Evolutionary conservation across 2,329 filamentous ascomycete genomes (phyloP), one percentile per base, ranked within the genome.

Genomic region (Penicillium expansum): DNA sequence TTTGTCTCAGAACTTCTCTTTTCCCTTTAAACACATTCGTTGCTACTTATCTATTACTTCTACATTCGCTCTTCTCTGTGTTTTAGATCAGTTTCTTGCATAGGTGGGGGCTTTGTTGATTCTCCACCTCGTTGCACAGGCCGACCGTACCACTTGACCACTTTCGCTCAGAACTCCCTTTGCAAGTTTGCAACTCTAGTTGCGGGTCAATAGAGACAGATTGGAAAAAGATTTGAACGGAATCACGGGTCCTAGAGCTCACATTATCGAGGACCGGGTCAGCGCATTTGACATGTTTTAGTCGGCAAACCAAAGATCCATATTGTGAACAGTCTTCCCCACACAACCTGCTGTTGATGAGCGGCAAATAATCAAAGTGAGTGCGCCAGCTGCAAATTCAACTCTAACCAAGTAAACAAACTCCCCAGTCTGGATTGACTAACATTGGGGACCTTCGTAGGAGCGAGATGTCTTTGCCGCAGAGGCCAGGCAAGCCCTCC

Each of bases 401-500:
- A 27, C 32, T 6, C 9, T 35, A 33, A 33, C 7, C 14, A n/a
- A n/a, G 9, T 10, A 14, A 20, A 10, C 22, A 43, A 43, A 27
- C 22, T 16, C 1, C 14, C 4, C 4, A 33, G 18, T 22, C 11
- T 6, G 5, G 20, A 30, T 32, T 39, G 7, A 10, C 44, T 52
- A 3, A 44, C 35, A 24, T 37, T 32, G 33, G 45, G 11, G 5
- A 37, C 44, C n/a, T 27, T 4, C 11, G 16, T 49, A 66, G 61
- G 43, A 61, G 16, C 29, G 38, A 39, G 55, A 80, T 80, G 78
- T 81, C 82, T 66, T 73, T 82, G 62, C 81, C 82, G 57, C 80
- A 79, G 65, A 82, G 88, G 73, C 88, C 89, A 56, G 85, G 86
- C 69, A 82, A 82, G 64, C 82, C 79, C 55, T 81, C 82, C 64